Evolutionary conservation across 2,329 filamentous ascomycete genomes (phyloP), one percentile per base, ranked within the genome.

Genomic region (Gaeumannomyces sp.): DNA sequence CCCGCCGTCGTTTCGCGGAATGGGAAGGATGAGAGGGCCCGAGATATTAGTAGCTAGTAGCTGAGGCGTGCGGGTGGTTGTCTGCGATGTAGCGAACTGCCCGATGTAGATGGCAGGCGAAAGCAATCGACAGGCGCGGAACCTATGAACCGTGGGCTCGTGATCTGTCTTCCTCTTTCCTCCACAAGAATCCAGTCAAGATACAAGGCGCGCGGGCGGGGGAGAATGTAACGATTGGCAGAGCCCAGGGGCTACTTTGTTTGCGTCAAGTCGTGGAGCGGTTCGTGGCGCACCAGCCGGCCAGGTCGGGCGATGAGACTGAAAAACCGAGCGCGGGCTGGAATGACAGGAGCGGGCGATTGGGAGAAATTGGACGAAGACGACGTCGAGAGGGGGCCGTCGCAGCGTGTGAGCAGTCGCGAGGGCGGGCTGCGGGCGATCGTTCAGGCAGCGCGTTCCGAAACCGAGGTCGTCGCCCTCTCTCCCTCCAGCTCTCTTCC

Each of bases 131-230:
- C 38, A 45, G 38, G 38, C 38, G 38, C 38, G 38, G 6, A 50
- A 19, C 10, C 16, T 22, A 22, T 7, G 19, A 50, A 50, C 38
- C 38, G 16, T 22, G 38, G 16, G 19, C 38, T 50, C 16, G 31
- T 27, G 31, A 38, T 35, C 31, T 11, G 22, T 25, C 19, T 60
- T 14, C 27, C 27, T 60, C 8, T 35, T 60, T 31, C 7, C 31
- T 60, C 31, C 27, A 60, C 6, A 31, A 33, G 59, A 31, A 35
- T 60, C 28, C 4, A 22, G 4, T 19, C 10, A 19, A 28, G 13
- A 31, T 8, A 50, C 38, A 50, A 59, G 61, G 11, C 65, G 66
- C 69, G 69, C 62, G 60, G 60, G 11, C 65, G 66, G 69, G 70
- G 61, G 60, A 64, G 64, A 67, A 68, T 64, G 59, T 29, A 58